Evolutionary conservation across 108 stramenopile species (phyloP).

Genomic region (Skeletonema costatum): DNA sequence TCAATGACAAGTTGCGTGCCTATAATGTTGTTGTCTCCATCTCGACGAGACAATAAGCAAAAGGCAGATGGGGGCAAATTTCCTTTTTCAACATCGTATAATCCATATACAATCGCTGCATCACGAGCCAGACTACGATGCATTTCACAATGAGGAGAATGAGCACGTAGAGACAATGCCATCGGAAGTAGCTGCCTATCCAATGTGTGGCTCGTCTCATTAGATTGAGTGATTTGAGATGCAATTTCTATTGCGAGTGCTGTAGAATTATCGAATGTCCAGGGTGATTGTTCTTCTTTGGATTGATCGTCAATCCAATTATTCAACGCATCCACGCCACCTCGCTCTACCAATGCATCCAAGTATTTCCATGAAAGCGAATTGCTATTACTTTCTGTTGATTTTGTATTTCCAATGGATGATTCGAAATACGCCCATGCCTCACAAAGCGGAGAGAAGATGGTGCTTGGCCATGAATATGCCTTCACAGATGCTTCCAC

Average conservation of each 20-base stretch:
- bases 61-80: slow-evolving; percentile 20
- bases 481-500: slow-evolving; percentile 72
- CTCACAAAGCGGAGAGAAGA: slow-evolving; percentile 77
- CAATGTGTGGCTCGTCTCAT: slow-evolving; percentile 6
- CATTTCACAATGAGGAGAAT: slow-evolving; percentile 80
- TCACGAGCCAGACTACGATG: slow-evolving; percentile 69
- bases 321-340: slow-evolving; percentile 17
- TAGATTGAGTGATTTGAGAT: slow-evolving; percentile 19
- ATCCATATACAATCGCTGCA: slow-evolving; percentile 42
- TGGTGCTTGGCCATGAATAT: slow-evolving; percentile 65
- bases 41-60: slow-evolving; percentile 19
- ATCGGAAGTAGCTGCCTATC: slow-evolving; percentile 49
- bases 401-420: slow-evolving; percentile 13
- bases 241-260: slow-evolving; percentile 36
- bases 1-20: slow-evolving; percentile 24
- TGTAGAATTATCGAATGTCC: slow-evolving; percentile 40
- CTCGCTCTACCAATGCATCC: slow-evolving; percentile 33
- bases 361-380: slow-evolving; percentile 31
- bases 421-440: slow-evolving; percentile 57
- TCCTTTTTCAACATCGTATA: slow-evolving; percentile 15
- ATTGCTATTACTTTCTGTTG: neutral
- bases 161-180: slow-evolving; percentile 65
- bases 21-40: neutral
- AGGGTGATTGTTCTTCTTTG: slow-evolving; percentile 1
- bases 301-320: slow-evolving; percentile 17